A percentile compares a stretch with the other conserved stretches of the same genome.
Conservation (phyloP, 352 stramenopile species). For the Pythium periplocum region DNA sequence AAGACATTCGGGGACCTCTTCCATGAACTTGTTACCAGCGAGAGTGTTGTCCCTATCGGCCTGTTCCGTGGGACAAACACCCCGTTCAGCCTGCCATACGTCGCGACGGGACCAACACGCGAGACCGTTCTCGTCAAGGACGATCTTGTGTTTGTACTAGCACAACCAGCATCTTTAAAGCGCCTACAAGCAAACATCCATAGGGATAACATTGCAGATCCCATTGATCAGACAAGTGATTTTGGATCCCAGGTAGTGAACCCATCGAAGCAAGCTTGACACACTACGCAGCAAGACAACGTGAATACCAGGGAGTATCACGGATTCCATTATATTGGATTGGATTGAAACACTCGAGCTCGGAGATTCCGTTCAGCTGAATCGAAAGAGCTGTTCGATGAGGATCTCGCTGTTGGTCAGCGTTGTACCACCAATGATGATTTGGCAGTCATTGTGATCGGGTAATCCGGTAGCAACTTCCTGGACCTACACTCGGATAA, state of each 20-base stretch:
- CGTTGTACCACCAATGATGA: constrained; percentile 70
- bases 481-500: constrained; percentile 37
- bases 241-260: no score
- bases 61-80: constrained; percentile 38
- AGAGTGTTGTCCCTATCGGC: constrained; percentile 45
- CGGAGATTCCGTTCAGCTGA: neutral
- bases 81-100: constrained; percentile 42
- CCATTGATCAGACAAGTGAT: no score
- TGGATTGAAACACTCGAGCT: no score
- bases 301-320: no score
- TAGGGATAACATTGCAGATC: no score
- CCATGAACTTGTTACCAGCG: constrained; percentile 29
- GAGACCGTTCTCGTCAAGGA: constrained; percentile 38
- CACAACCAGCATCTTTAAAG: constrained; percentile 29
- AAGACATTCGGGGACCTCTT: constrained; percentile 56
- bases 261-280: no score
- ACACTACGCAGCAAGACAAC: no score
- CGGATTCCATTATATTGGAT: no score
- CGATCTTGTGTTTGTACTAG: constrained; percentile 57
- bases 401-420: constrained; percentile 67
- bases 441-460: constrained; percentile 40
- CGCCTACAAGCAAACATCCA: constrained; percentile 4
- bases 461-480: constrained; percentile 52
- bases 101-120: constrained; percentile 39
- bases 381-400: constrained; percentile 47